phyloP scores from a whole-genome alignment of 202 grass and related monocot genomes.

The Elaeis oleifera region DNA sequence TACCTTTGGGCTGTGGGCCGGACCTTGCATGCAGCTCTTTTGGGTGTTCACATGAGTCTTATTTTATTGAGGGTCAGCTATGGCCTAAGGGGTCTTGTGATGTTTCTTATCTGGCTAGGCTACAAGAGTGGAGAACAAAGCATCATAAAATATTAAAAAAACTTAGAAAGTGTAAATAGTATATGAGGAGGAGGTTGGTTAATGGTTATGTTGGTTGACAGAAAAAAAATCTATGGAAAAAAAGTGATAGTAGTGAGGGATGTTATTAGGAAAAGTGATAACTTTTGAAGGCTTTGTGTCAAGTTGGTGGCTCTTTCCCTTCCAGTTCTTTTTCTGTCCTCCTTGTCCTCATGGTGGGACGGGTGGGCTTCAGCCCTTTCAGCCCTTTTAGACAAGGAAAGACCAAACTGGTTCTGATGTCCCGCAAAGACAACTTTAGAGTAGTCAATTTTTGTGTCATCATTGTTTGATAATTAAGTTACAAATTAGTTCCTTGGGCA shows the following conservation, averaged over 20 bases:
- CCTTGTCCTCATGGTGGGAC: conserved; percentile 5
- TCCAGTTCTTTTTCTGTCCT: background rate
- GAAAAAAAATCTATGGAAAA: no score
- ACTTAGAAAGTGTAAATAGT: no score
- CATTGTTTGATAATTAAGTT: no score
- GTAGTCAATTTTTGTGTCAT: no score
- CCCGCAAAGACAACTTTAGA: background rate
- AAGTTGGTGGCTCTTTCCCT: background rate
- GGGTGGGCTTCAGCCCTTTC: conserved; percentile 10
- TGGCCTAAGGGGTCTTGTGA: conserved; percentile 12
- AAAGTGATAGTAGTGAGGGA: no score
- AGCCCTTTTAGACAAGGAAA: conserved; percentile 2
- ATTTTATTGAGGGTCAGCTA: conserved; percentile 13
- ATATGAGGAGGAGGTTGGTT: no score
- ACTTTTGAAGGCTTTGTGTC: background rate
- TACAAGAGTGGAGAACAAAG: background rate
- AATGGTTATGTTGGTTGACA: no score
- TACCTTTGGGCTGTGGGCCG: conserved; percentile 8
- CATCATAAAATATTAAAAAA: no score
- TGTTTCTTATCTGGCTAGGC: background rate
- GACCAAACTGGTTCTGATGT: background rate
- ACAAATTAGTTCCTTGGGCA: no score
- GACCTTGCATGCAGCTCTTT: conserved; percentile 20
- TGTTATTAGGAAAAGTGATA: background rate
- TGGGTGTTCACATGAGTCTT: conserved; percentile 6